Evolutionary conservation across 176 grass and related monocot species (phyloP).

Genomic region (Rhipidocladum racemiflorum): DNA sequence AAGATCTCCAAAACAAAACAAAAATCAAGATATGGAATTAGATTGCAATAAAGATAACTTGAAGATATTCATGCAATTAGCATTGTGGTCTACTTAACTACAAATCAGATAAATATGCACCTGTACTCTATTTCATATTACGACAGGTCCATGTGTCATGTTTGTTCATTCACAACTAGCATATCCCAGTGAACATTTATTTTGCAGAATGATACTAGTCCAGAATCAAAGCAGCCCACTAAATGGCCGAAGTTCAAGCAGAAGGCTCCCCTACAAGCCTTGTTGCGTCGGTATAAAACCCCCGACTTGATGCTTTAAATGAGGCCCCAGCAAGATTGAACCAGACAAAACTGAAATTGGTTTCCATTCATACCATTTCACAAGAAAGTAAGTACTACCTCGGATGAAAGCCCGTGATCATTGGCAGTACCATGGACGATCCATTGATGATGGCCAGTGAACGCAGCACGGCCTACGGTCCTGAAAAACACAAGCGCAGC

Average conservation of each 20-base stretch:
- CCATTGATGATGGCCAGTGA: conserved; percentile 69
- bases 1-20: conserved; percentile 2
- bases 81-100: neutral
- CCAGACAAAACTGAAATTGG: conserved; percentile 43
- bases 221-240: conserved; percentile 28
- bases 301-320: conserved; percentile 27
- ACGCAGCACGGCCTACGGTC: conserved; percentile 64
- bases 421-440: conserved; percentile 50
- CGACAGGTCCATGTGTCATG: neutral
- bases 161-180: neutral
- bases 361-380: conserved; percentile 34
- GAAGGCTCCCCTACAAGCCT: conserved; percentile 29
- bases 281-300: conserved; percentile 31
- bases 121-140: neutral
- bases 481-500: conserved; percentile 32
- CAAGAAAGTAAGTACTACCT: conserved; percentile 47
- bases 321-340: conserved; percentile 41
- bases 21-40: neutral
- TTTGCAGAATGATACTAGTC: conserved; percentile 23
- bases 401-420: conserved; percentile 45
- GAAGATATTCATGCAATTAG: neutral
- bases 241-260: conserved; percentile 28
- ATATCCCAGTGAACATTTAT: conserved; percentile 6
- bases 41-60: neutral
- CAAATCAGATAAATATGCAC: neutral